Percentiles rank a stretch among this genome's conserved stretches.
These are phyloP conservation scores for Camellia granthamiana DNA, from an alignment of 148 eudicot species.

Conservation along the genomic window DNA sequence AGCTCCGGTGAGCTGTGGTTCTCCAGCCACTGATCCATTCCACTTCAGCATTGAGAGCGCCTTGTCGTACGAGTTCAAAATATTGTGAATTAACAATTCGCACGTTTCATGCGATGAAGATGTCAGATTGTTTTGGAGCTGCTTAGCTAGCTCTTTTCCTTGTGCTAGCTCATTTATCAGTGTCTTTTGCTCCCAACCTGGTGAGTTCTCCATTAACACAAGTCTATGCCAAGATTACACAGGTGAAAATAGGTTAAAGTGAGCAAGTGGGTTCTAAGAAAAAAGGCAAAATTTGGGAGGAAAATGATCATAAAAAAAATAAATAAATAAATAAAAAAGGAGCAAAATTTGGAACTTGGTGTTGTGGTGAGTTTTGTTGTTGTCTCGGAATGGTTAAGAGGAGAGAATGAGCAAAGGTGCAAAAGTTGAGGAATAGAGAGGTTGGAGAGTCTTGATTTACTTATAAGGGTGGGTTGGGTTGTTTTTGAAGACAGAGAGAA, in stretches of 20 bases:
- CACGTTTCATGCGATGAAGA: constrained; percentile 23
- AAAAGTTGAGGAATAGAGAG: not conserved
- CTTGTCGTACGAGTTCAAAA: constrained; percentile 32
- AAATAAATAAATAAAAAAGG: not conserved
- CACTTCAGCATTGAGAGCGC: constrained; percentile 27
- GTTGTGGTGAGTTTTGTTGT: not conserved
- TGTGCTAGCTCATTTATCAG: constrained; percentile 30
- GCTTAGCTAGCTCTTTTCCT: constrained; percentile 41
- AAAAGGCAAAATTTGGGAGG: not conserved
- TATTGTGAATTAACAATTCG: constrained; percentile 28
- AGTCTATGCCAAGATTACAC: not conserved
- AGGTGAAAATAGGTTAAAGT: not conserved
- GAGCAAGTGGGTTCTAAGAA: not conserved
- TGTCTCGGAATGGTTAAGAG: not conserved
- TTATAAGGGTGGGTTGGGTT: not conserved
- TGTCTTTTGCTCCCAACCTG: constrained; percentile 16
- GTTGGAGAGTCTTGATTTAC: not conserved
- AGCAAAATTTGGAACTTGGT: not conserved
- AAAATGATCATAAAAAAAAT: not conserved
- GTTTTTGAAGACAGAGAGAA: not conserved
- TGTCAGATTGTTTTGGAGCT: constrained; percentile 33
- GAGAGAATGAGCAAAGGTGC: not conserved
- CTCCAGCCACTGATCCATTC: constrained; percentile 5
- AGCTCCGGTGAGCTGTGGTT: not conserved
- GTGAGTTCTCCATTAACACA: constrained; percentile 22